Evolutionary conservation across 2,329 filamentous ascomycete genomes (phyloP), one percentile per base, ranked within the genome.

Genomic region (Ophiostoma triangulosporum): DNA sequence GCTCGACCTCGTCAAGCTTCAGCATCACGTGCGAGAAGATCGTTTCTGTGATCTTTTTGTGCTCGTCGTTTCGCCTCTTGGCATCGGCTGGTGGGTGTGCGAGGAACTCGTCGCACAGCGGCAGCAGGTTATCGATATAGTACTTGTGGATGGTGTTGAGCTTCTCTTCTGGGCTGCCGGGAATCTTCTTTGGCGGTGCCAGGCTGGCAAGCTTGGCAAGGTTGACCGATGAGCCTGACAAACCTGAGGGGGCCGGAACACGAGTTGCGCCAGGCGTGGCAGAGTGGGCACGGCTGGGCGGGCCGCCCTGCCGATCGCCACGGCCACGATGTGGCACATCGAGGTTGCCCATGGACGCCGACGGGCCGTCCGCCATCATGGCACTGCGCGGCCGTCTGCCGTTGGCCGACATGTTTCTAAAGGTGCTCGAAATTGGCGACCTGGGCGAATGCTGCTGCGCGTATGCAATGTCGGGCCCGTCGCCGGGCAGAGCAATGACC

Each of bases 1-100:
- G 83, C 60, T 91, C 85, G 3, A 91, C 79, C 22, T 76, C 81
- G 64, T 93, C 87, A 36, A 88, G 67, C 69, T 90, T 91, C 58
- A 93, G 68, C 35, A 91, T 63, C 2, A 89, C 79, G 60, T 89
- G 84, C 57, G 83, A 80, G 72, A 93, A 73, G 36, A 89, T 76
- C 4, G 83, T 86, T 70, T 93, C 87, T 4, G 80, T 82, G 17
- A 93, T 66, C 64, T 78, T 83, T 64, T 84, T 81, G 64, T 91
- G 83, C 62, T 90, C 84, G 32, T 88, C 86, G 14, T 77, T 76
- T 50, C 78, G 72, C 72, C 85, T 88, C 65, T 83, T 81, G 36
- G 69, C 63, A 51, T 88, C 84, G 3, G 67, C 64, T 0, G 87
- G 86, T 11, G 87, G 83, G 8, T 74, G 70, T 6, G 69, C 70